Evolutionary conservation across 1,284 basidiomycete species (phyloP).

Genomic region (Binderoboletus segoi): DNA sequence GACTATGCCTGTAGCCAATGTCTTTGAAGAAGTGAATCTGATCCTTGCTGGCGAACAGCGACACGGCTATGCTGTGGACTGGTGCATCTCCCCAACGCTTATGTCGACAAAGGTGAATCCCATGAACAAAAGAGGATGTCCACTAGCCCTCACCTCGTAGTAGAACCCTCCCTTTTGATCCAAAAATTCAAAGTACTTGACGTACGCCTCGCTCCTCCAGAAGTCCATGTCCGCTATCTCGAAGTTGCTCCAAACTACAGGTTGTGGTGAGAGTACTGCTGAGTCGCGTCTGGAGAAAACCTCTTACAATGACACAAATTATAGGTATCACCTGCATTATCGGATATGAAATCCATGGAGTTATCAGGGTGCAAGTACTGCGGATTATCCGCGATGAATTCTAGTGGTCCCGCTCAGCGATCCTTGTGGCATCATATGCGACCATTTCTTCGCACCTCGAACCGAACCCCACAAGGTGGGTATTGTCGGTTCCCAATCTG

Average conservation of each 20-base stretch:
- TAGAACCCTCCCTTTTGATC: constrained; percentile 83
- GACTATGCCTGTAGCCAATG: constrained; percentile 54
- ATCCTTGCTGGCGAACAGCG: constrained; percentile 69
- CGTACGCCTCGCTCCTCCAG: constrained; percentile 78
- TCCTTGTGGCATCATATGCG: background rate
- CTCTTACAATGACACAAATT: constrained; percentile 81
- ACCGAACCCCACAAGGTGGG: constrained; percentile 74
- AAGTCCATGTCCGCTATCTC: constrained; percentile 86
- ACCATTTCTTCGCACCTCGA: constrained; percentile 48
- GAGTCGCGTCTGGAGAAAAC: background rate
- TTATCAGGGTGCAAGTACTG: constrained; percentile 72
- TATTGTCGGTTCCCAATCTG: constrained; percentile 80
- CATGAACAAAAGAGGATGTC: background rate
- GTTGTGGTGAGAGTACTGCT: background rate
- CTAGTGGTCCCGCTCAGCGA: constrained; percentile 35
- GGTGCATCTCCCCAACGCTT: constrained; percentile 88
- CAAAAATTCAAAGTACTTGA: constrained; percentile 75
- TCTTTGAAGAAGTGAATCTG: constrained; percentile 79
- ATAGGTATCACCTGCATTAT: constrained; percentile 69
- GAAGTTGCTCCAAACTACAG: constrained; percentile 80
- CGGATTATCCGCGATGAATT: constrained; percentile 71
- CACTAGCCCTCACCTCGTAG: constrained; percentile 61
- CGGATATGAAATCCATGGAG: constrained; percentile 74
- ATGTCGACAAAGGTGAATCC: constrained; percentile 3
- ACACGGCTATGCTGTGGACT: constrained; percentile 79